Evolutionary conservation across 78 protist genomes (phyloP), one percentile per base, ranked within the genome.

Genomic region (Cavenderia fasciculata): DNA sequence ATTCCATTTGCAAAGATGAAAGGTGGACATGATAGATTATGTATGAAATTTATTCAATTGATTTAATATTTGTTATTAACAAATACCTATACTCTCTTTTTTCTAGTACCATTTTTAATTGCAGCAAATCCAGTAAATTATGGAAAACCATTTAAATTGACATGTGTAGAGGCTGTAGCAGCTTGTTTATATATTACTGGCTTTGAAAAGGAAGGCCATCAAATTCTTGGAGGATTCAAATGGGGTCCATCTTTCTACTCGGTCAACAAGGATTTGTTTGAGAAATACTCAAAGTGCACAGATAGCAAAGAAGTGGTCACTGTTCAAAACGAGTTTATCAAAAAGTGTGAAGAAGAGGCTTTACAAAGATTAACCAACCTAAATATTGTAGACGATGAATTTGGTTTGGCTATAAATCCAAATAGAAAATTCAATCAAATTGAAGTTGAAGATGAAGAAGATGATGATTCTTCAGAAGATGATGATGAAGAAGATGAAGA

Each of bases 41-140:
- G 57, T 69, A 47, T 11, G 75, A 21, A 43, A 4, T 43, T 16
- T 40, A 7, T 21, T n/a, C 38, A 19, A 5, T 46, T 38, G 2
- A 59, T 41, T 73, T 10, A n/a, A 5, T 59, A 11, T 59, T 33
- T 43, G 33, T 6, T 57, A 25, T 29, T 77, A 19, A 27, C 47
- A 71, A 2, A 36, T 72, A 36, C 31, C 23, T 34, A 31, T 34
- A 31, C 11, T 31, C 4, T 61, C 40, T 31, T 63, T 40, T n/a
- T 18, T 11, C 6, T 8, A 69, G 74, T 98, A 73, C 99, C 99
- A 4, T 97, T 91, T 59, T 61, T 97, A 1, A 92, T 98, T n/a
- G 99, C 99, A 0, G 99, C 99, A 14, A 98, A 98, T 43, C 98
- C 99, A 18, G 98, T 97, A 19, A 98, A 98, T 73, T 98, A 96